Base-by-base conservation (phyloP, 208 protist species). In the Trypanosoma rangeli region DNA sequence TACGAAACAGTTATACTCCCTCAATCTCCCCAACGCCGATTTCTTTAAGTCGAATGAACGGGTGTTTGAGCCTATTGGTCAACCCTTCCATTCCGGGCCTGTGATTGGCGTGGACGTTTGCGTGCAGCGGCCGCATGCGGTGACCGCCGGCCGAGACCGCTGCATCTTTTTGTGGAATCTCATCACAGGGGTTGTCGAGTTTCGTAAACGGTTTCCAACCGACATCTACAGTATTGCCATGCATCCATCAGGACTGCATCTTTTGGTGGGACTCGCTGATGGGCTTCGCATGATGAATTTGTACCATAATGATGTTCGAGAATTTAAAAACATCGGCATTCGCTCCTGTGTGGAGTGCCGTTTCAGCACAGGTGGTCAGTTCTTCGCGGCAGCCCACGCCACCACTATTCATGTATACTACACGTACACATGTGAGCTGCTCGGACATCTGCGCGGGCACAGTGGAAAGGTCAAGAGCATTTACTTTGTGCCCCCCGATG, bases 401-500 rank as follows among this genome's bases (percentile, higher is more conserved):
- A 98, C 94, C 68, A 98, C 94, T 24, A 97, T 99, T 69, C 93
- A 98, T 65, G 89, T 99, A 3, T 99, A 98, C 82, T 93, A 89
- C 65, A 95, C 96, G 24, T 98, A 98, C 81, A 98, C 97, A 10
- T 97, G 96, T 75, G 94, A 99, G 84, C 79, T 94, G 46, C 74
- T 99, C 26, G 96, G 92, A 24, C 95, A 97, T 62, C 76, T 99
- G 59, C 95, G 96, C 48, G 97, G 97, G 1, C 98, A 99, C 87
- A 98, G 90, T 76, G 90, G 93, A 54, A 98, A 98, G 80, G 90
- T 97, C 42, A 85, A 80, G 67, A 94, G 78, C 66, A 53, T 97
- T 46, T 90, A 82, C 62, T 97, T 96, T 66, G 87, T 94, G 31
- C 84, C 90, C 4, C 89, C 89, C 46, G 94, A 98, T 68, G 98